These are phyloP conservation scores for Phaseolus lunatus DNA, from an alignment of 306 rosid genomes.

Conservation along the genomic window DNA sequence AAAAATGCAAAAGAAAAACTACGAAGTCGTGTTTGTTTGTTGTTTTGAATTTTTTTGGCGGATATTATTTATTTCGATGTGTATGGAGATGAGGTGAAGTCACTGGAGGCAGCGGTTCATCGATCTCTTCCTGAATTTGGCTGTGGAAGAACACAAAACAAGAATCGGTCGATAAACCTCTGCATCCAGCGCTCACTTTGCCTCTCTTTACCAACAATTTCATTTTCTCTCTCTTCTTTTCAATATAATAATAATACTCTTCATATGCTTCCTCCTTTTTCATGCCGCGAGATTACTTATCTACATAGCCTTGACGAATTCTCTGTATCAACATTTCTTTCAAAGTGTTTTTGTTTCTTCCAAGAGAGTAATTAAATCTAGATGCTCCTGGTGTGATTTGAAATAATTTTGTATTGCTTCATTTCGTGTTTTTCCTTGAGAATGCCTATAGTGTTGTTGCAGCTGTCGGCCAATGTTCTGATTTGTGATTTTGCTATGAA, in stretches of 20 bases:
- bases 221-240: neutral
- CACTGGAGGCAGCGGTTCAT: conserved; percentile 99
- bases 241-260: neutral
- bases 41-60: neutral
- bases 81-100: conserved; percentile 56
- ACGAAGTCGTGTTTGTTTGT: neutral
- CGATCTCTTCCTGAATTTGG: conserved; percentile 95
- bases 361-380: neutral
- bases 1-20: neutral
- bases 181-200: conserved; percentile 96
- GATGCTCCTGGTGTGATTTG: conserved; percentile 1
- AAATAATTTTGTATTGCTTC: conserved; percentile 2
- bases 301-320: conserved; percentile 3
- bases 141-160: conserved; percentile 67
- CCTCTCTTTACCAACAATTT: conserved; percentile 42
- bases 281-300: neutral
- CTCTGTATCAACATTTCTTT: conserved; percentile 13
- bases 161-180: conserved; percentile 99
- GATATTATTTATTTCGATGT: neutral
- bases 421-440: neutral
- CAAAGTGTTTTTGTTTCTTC: neutral
- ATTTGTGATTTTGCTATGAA: conserved; percentile 17
- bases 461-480: neutral
- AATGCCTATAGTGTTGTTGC: neutral
- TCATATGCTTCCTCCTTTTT: neutral